Evolutionary conservation across 139 green algal species (phyloP).

Genomic region (Coccomyxa sp.): DNA sequence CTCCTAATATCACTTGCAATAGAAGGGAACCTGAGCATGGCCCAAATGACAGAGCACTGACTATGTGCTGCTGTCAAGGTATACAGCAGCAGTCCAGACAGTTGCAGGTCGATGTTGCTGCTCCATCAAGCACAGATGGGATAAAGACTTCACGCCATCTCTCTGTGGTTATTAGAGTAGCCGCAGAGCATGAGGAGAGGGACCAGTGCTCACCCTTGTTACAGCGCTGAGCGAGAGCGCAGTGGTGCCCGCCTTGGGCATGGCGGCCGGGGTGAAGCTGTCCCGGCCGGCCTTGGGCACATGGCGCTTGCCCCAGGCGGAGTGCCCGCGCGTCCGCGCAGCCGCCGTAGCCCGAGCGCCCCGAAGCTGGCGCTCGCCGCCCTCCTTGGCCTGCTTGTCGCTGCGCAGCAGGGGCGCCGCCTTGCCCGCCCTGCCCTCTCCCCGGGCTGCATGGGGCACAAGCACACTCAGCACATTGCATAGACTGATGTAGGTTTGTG

Average conservation of each 20-base stretch:
- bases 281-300: not conserved
- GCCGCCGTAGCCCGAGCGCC: not conserved
- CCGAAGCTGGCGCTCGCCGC: not conserved
- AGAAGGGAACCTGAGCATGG: too few relatives aligned
- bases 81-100: too few relatives aligned
- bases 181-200: not conserved
- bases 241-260: not conserved
- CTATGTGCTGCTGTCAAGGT: too few relatives aligned
- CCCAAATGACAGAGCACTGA: too few relatives aligned
- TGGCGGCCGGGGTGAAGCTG: too few relatives aligned
- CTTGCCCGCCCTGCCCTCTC: not conserved
- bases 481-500: too few relatives aligned
- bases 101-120: not conserved
- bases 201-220: not conserved
- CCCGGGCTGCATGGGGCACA: too few relatives aligned
- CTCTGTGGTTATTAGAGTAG: not conserved
- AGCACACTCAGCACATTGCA: too few relatives aligned
- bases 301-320: constrained; percentile 8
- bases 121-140: not conserved
- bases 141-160: not conserved
- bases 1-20: too few relatives aligned
- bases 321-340: not conserved
- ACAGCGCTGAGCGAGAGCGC: too few relatives aligned
- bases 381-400: not conserved
- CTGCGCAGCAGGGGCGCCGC: too few relatives aligned